Percentiles rank a stretch among this genome's conserved stretches.
Conservation (phyloP, 2,329 filamentous ascomycete species). For the Acephala macrosclerotiorum region DNA sequence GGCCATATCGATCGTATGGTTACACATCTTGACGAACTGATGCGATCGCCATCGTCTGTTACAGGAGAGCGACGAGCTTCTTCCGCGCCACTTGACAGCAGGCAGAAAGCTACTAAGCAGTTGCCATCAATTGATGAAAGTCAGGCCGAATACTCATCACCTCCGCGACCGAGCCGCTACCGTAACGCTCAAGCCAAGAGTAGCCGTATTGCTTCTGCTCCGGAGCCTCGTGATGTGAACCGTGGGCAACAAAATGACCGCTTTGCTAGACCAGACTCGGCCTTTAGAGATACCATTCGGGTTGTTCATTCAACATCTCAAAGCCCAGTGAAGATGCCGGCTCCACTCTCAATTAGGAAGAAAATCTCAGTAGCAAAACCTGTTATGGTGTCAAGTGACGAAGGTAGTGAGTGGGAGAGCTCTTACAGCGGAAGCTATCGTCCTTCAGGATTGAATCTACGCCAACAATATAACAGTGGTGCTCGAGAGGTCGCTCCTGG, state of each 20-base stretch:
- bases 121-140: slow-evolving; percentile 42
- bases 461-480: slow-evolving; percentile 34
- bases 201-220: slow-evolving; percentile 42
- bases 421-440: slow-evolving; percentile 5
- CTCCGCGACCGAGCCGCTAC: slow-evolving; percentile 24
- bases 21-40: slow-evolving; percentile 63
- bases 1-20: slow-evolving; percentile 66
- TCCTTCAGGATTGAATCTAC: slow-evolving; percentile 30
- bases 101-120: slow-evolving; percentile 20
- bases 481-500: slow-evolving; percentile 24
- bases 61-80: slow-evolving; percentile 48
- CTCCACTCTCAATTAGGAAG: slow-evolving; percentile 43
- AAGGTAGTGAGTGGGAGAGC: slow-evolving; percentile 12
- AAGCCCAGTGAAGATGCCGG: slow-evolving; percentile 42
- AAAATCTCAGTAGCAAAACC: slow-evolving; percentile 35
- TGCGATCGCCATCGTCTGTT: slow-evolving; percentile 49
- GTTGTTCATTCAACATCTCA: slow-evolving; percentile 39
- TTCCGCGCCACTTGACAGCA: slow-evolving; percentile 52
- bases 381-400: slow-evolving; percentile 29
- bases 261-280: slow-evolving; percentile 22
- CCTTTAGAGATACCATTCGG: slow-evolving; percentile 39
- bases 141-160: slow-evolving; percentile 34
- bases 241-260: slow-evolving; percentile 23
- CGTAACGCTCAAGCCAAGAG: slow-evolving; percentile 26
- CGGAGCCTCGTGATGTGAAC: slow-evolving; percentile 35